A percentile compares a stretch with the other conserved stretches of the same genome.
Evolutionary conservation across 148 eudicot genomes (phyloP).

Genomic region (Vaccinium macrocarpon): DNA sequence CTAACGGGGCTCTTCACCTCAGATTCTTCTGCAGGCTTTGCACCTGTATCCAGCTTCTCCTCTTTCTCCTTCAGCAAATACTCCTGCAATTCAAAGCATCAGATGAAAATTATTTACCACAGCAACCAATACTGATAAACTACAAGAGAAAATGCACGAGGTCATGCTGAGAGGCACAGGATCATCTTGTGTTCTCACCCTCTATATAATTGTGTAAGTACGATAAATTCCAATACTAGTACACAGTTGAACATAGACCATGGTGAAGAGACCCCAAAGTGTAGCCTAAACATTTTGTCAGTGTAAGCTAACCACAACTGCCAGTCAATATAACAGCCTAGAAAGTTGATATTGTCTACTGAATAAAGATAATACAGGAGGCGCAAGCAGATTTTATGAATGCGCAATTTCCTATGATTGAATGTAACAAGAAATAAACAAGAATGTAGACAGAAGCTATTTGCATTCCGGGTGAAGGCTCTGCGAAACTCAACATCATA

Average conservation of each 20-base stretch:
- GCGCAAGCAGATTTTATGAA: not conserved
- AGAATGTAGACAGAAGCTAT: not conserved
- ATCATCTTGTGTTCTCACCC: not conserved
- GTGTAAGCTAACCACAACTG: constrained; percentile 1
- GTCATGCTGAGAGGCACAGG: constrained; percentile 2
- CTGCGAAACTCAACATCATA: not conserved
- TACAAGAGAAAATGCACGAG: not conserved
- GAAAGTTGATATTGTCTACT: not conserved
- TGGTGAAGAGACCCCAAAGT: not conserved
- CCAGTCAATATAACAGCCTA: not conserved
- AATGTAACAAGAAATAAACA: not conserved
- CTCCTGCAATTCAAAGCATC: constrained; percentile 24
- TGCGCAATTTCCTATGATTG: not conserved
- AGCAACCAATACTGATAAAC: constrained; percentile 12
- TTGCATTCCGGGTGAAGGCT: not conserved
- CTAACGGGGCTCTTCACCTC: constrained; percentile 37
- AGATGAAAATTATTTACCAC: not conserved
- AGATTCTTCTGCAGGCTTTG: constrained; percentile 41
- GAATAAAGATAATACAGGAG: not conserved
- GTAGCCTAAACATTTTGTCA: not conserved
- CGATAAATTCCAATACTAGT: not conserved
- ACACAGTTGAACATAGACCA: not conserved
- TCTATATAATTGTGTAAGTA: not conserved
- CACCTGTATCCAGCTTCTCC: constrained; percentile 14
- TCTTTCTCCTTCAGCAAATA: constrained; percentile 30